Evolutionary conservation across 2,329 filamentous ascomycete species (phyloP).

Genomic region (Amauroascus verrucosus): DNA sequence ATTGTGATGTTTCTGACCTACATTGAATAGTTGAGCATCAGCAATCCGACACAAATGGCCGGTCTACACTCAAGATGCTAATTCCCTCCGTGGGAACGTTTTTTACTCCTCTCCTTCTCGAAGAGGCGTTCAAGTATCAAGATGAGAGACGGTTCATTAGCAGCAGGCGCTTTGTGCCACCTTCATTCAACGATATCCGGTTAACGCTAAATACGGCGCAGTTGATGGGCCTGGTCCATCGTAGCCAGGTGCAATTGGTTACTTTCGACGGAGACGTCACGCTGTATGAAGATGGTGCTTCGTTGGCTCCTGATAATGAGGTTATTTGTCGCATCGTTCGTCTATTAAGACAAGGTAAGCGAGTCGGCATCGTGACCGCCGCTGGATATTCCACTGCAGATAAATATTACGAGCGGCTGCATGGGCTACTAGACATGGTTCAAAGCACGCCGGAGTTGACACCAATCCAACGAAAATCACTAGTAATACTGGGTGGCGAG

Average conservation of each 20-base stretch:
- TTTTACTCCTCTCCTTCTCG: conserved; percentile 77
- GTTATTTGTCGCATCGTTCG: conserved; percentile 60
- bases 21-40: conserved; percentile 57
- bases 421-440: conserved; percentile 76
- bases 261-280: conserved; percentile 98
- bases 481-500: conserved; percentile 91
- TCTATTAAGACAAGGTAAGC: conserved; percentile 66
- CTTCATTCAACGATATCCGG: conserved; percentile 93
- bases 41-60: conserved; percentile 51
- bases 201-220: conserved; percentile 92
- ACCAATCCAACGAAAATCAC: conserved; percentile 57
- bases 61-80: conserved; percentile 84
- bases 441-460: conserved; percentile 52
- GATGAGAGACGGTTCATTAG: conserved; percentile 80
- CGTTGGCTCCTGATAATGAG: conserved; percentile 62
- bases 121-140: conserved; percentile 85
- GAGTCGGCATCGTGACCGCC: conserved; percentile 90
- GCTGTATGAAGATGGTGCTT: conserved; percentile 81
- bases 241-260: conserved; percentile 65
- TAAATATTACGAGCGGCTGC: conserved; percentile 75
- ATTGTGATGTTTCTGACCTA: background rate
- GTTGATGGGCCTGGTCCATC: conserved; percentile 73
- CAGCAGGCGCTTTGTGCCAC: conserved; percentile 81
- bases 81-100: conserved; percentile 88
- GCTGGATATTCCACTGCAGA: conserved; percentile 85